These are phyloP conservation scores for Insectozyma bohioensis DNA, from an alignment of 1,139 yeast genomes.

Conservation along the genomic window DNA sequence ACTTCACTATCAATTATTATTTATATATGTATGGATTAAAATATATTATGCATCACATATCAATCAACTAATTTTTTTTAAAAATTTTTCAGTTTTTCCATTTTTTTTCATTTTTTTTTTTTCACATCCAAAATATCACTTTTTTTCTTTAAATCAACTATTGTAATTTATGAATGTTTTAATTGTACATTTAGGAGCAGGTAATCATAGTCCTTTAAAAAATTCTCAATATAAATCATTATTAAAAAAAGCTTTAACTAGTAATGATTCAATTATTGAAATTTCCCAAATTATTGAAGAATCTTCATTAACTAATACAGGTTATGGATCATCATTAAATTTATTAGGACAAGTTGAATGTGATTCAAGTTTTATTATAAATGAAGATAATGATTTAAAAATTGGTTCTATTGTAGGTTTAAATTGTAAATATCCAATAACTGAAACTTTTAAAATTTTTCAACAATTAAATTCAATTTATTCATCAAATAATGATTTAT, in stretches of 20 bases:
- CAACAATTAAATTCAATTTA: constrained; percentile 17
- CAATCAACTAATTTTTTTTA: too few species aligned
- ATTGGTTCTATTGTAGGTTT: constrained; percentile 28
- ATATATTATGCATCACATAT: too few species aligned
- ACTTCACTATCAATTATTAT: too few species aligned
- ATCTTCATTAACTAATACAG: constrained; percentile 53
- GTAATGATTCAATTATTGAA: constrained; percentile 13
- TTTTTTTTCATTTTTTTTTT: too few species aligned
- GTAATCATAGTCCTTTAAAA: constrained; percentile 26
- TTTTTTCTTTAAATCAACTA: too few species aligned
- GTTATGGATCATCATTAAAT: constrained; percentile 54
- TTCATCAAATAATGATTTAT: constrained; percentile 20
- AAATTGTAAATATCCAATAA: constrained; percentile 21
- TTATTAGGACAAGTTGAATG: constrained; percentile 49
- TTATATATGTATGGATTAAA: too few species aligned
- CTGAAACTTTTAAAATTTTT: constrained; percentile 21
- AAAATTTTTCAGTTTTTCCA: too few species aligned
- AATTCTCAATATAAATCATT: constrained; percentile 22
- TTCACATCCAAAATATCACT: too few species aligned
- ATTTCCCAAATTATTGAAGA: constrained; percentile 39
- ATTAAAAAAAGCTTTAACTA: constrained; percentile 21
- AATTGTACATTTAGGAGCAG: constrained; percentile 44
- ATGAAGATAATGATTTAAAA: constrained; percentile 2
- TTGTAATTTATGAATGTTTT: constrained; percentile 9
- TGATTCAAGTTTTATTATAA: constrained; percentile 43